Percentiles rank a stretch among this genome's conserved stretches.
phyloP scores from a whole-genome alignment of 2,329 filamentous ascomycete genomes.

The Cladophialophora chaetospira region DNA sequence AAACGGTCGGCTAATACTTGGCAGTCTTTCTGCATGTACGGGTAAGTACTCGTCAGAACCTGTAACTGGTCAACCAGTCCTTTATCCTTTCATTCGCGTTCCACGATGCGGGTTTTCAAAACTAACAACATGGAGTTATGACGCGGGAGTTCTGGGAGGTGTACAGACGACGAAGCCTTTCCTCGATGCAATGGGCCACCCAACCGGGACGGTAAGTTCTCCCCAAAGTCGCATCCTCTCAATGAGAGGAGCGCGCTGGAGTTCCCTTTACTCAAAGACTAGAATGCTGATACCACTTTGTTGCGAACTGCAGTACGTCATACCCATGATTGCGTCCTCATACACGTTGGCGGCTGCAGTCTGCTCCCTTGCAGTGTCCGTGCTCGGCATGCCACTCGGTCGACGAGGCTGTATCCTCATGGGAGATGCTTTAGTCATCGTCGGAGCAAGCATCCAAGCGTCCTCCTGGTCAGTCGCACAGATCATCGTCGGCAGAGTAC shows the following conservation, averaged over 20 bases:
- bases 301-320: too few relatives aligned
- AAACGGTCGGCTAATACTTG: neutral
- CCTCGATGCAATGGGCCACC: slow-evolving; percentile 36
- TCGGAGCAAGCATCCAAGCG: slow-evolving; percentile 38
- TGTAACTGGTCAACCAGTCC: too few relatives aligned
- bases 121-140: too few relatives aligned
- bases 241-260: too few relatives aligned
- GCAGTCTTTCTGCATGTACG: slow-evolving; percentile 39
- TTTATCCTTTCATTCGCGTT: too few relatives aligned
- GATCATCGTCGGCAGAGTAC: slow-evolving; percentile 28
- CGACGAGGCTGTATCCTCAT: slow-evolving; percentile 36
- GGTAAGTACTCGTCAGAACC: too few relatives aligned
- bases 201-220: slow-evolving; percentile 26
- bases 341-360: slow-evolving; percentile 31
- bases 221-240: too few relatives aligned
- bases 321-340: slow-evolving; percentile 38
- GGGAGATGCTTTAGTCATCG: slow-evolving; percentile 33
- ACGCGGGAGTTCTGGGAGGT: slow-evolving; percentile 41
- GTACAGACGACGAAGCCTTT: slow-evolving; percentile 38
- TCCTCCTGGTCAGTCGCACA: slow-evolving; percentile 36
- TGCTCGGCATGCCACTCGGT: slow-evolving; percentile 34
- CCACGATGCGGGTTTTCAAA: too few relatives aligned
- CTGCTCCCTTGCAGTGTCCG: slow-evolving; percentile 35
- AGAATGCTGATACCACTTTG: too few relatives aligned
- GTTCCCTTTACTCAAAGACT: too few relatives aligned